These are phyloP conservation scores for Camelina neglecta DNA, from an alignment of 345 rosid species.

Conservation along the genomic window DNA sequence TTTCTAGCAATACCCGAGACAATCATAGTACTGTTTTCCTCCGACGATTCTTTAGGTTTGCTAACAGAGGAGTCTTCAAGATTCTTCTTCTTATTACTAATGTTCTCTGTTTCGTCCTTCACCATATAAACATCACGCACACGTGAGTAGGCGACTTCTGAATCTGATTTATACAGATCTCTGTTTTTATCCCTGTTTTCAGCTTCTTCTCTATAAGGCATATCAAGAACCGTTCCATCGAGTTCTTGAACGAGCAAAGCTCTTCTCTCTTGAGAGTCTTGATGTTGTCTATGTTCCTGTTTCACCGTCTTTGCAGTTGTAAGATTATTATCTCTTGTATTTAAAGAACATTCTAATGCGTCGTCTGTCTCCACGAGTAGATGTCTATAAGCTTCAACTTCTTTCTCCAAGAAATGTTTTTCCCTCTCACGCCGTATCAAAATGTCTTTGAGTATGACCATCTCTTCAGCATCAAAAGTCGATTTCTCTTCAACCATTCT, in stretches of 20 bases:
- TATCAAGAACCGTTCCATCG: slow-evolving; percentile 43
- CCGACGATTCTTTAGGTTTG: slow-evolving; percentile 23
- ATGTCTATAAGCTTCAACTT: slow-evolving; percentile 64
- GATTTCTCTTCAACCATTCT: slow-evolving; percentile 81
- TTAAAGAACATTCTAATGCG: slow-evolving; percentile 38
- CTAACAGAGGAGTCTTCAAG: slow-evolving; percentile 33
- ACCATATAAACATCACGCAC: slow-evolving; percentile 45
- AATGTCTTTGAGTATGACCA: slow-evolving; percentile 79
- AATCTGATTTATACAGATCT: slow-evolving; percentile 41
- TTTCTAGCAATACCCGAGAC: slow-evolving; percentile 45
- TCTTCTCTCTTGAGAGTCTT: slow-evolving; percentile 41
- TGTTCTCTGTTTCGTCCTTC: slow-evolving; percentile 44
- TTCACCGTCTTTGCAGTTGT: slow-evolving; percentile 16
- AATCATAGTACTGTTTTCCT: slow-evolving; percentile 49
- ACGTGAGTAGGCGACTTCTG: slow-evolving; percentile 37
- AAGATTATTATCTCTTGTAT: slow-evolving; percentile 16
- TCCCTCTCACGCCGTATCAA: slow-evolving; percentile 71
- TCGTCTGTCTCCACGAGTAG: slow-evolving; percentile 50
- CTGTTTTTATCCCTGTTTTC: slow-evolving; percentile 13
- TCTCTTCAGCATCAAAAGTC: slow-evolving; percentile 74
- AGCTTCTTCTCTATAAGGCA: slow-evolving; percentile 30
- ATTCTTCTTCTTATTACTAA: slow-evolving; percentile 42
- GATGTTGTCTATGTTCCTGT: slow-evolving; percentile 27
- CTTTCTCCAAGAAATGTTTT: slow-evolving; percentile 74
- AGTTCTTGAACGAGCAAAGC: slow-evolving; percentile 54